Evolutionary conservation across 345 rosid species (phyloP).

Genomic region (Bruguiera sexangula): DNA sequence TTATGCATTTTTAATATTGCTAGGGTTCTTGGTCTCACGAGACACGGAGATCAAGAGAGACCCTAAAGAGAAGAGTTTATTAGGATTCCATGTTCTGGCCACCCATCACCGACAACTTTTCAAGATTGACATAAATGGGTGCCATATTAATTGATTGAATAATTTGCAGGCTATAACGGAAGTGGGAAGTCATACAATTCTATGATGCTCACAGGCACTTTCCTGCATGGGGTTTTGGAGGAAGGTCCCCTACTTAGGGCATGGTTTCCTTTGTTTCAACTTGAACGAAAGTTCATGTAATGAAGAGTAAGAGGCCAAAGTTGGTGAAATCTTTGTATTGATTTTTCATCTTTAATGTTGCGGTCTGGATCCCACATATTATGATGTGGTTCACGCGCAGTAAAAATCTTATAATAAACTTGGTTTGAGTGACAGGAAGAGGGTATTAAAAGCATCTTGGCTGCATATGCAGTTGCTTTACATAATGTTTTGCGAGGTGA

Average conservation of each 20-base stretch:
- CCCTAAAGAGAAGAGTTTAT: no score
- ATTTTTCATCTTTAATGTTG: no score
- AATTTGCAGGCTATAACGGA: constrained; percentile 69
- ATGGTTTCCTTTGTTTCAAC: constrained; percentile 71
- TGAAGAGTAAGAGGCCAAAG: constrained; percentile 42
- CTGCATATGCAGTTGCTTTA: constrained; percentile 56
- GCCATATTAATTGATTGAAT: neutral
- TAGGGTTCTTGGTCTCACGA: no score
- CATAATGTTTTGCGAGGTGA: constrained; percentile 41
- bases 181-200: constrained; percentile 82
- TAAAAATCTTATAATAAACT: no score
- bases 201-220: constrained; percentile 75
- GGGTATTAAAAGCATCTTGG: constrained; percentile 78
- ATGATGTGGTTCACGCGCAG: no score
- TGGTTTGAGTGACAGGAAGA: constrained; percentile 48
- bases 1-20: no score
- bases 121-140: no score
- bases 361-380: no score
- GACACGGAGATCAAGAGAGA: no score
- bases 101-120: no score
- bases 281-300: constrained; percentile 53
- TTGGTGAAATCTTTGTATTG: neutral
- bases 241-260: constrained; percentile 45
- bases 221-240: constrained; percentile 94
- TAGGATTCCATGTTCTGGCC: no score